Conservation (phyloP, 805 yeast species). For the Tetrapisispora arboricola region DNA sequence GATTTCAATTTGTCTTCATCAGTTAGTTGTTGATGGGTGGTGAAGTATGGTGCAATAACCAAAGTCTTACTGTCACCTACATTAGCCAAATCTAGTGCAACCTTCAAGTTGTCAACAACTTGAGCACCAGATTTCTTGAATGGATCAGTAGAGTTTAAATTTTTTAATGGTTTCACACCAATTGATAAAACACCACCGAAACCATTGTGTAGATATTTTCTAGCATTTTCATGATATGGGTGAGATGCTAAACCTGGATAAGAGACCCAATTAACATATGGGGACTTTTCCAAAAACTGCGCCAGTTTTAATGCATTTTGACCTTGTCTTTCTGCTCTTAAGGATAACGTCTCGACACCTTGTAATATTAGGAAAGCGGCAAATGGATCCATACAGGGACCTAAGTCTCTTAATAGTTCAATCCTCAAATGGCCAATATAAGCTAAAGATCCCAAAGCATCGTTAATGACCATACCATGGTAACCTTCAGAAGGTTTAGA, state of each 20-base stretch:
- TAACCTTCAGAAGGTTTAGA: conserved; percentile 87
- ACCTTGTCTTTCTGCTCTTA: conserved; percentile 90
- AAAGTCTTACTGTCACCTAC: conserved; percentile 95
- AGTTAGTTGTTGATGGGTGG: conserved; percentile 86
- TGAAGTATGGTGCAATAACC: conserved; percentile 91
- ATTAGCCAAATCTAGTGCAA: conserved; percentile 89
- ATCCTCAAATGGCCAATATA: conserved; percentile 72
- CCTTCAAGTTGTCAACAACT: conserved; percentile 72
- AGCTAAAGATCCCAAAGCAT: conserved; percentile 72
- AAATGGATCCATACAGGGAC: conserved; percentile 83
- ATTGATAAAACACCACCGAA: conserved; percentile 85
- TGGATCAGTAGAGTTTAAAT: conserved; percentile 41
- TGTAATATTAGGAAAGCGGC: conserved; percentile 77
- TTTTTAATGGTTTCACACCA: conserved; percentile 62
- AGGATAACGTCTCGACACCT: conserved; percentile 88
- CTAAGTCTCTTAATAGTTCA: conserved; percentile 83
- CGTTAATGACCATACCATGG: conserved; percentile 78
- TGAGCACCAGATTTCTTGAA: conserved; percentile 71
- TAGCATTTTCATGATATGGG: conserved; percentile 69
- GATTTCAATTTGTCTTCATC: conserved; percentile 72
- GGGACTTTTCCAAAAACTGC: conserved; percentile 56
- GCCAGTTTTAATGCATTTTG: conserved; percentile 76
- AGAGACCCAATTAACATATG: conserved; percentile 79
- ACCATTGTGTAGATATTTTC: conserved; percentile 70
- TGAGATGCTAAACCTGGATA: conserved; percentile 81